These are phyloP conservation scores for Elaeis oleifera DNA, from an alignment of 202 grass and related monocot species.

Conservation along the genomic window DNA sequence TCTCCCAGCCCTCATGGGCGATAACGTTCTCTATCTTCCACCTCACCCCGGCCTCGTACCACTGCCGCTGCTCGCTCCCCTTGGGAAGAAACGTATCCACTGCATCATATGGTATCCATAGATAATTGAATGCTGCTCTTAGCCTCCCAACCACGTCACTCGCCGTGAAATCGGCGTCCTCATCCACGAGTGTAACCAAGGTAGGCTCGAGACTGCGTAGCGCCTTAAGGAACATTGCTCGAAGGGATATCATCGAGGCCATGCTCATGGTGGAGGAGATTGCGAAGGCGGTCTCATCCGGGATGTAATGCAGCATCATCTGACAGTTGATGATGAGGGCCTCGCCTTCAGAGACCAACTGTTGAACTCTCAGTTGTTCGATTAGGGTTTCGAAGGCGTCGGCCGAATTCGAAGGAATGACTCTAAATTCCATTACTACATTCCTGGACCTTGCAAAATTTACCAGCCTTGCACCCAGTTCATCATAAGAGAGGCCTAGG, in stretches of 20 bases:
- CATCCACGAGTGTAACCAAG: conserved; percentile 68
- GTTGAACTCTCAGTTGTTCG: conserved; percentile 4
- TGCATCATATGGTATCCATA: conserved; percentile 98
- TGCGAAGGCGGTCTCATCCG: conserved; percentile 64
- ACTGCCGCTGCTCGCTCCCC: conserved; percentile 77
- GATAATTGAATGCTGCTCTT: conserved; percentile 78
- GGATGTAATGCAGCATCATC: conserved; percentile 72
- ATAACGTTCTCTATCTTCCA: conserved; percentile 98
- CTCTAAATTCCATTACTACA: conserved; percentile 65
- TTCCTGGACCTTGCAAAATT: conserved; percentile 72
- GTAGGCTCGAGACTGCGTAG: conserved; percentile 54
- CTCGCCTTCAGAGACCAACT: conserved; percentile 36
- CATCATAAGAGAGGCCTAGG: conserved; percentile 73
- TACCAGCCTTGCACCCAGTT: conserved; percentile 60
- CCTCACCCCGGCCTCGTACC: conserved; percentile 80
- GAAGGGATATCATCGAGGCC: conserved; percentile 40
- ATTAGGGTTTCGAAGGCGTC: conserved; percentile 8
- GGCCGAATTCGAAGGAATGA: conserved; percentile 40
- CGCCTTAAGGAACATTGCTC: conserved; percentile 78
- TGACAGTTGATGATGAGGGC: conserved; percentile 81
- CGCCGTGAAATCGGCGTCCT: conserved; percentile 89
- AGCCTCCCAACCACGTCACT: conserved; percentile 60
- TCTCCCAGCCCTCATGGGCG: conserved; percentile 62
- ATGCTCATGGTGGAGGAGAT: conserved; percentile 23
- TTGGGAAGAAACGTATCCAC: conserved; percentile 85